Conservation (phyloP, 305 asterid genomes). For the Petunia hybrid region DNA sequence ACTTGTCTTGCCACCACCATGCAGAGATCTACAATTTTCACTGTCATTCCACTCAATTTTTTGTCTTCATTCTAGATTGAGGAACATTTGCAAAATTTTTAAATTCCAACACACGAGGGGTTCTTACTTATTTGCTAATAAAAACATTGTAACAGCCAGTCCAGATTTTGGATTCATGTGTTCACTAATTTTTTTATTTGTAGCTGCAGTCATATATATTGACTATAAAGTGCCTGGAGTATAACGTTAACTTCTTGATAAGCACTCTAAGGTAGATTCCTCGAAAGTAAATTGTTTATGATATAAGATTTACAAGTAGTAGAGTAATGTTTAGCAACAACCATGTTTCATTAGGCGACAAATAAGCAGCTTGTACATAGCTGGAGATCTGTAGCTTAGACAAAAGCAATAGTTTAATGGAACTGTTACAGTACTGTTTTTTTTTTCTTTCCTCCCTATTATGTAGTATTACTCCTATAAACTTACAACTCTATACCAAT, state of each 20-base stretch:
- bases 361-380: neutral
- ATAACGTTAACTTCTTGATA: no score
- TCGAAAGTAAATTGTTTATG: neutral
- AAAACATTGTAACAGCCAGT: neutral
- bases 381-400: neutral
- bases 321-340: slow-evolving; percentile 6
- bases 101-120: neutral
- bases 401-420: neutral
- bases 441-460: no score
- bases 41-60: neutral
- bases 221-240: no score
- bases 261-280: neutral
- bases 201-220: no score
- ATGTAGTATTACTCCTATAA: no score
- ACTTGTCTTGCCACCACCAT: slow-evolving; percentile 38
- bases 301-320: neutral
- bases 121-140: neutral
- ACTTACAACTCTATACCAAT: no score
- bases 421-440: no score
- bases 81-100: neutral
- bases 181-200: neutral
- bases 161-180: slow-evolving; percentile 15
- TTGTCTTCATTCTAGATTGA: neutral
- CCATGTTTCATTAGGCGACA: neutral
- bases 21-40: slow-evolving; percentile 35